A percentile compares a stretch with the other conserved stretches of the same genome.
These are phyloP conservation scores for Nepenthes mirabilis DNA, from an alignment of 148 eudicot species.

Conservation along the genomic window DNA sequence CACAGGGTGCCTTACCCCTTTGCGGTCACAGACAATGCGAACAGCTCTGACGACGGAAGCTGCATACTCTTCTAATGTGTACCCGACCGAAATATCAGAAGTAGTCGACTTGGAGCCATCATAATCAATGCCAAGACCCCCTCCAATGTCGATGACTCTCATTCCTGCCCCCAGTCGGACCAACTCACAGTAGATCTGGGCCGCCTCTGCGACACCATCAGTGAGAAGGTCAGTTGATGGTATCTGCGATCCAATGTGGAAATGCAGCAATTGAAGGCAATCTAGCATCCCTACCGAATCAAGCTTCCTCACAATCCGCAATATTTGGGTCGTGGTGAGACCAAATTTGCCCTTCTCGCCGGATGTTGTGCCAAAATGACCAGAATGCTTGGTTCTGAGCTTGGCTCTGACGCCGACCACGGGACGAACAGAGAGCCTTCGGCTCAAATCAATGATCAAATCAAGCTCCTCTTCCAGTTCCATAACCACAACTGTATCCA, in stretches of 20 bases:
- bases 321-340: conserved; percentile 50
- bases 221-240: conserved; percentile 52
- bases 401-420: conserved; percentile 80
- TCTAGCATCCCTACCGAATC: conserved; percentile 56
- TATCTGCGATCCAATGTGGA: conserved; percentile 96
- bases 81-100: conserved; percentile 74
- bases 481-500: conserved; percentile 75
- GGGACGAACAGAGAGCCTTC: conserved; percentile 44
- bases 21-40: conserved; percentile 41
- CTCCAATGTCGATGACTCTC: conserved; percentile 81
- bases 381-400: conserved; percentile 81
- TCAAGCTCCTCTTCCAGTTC: conserved; percentile 85
- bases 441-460: conserved; percentile 53
- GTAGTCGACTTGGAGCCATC: conserved; percentile 69
- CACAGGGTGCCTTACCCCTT: conserved; percentile 44
- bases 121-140: conserved; percentile 88
- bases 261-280: conserved; percentile 82
- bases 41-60: conserved; percentile 65
- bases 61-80: conserved; percentile 69
- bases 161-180: conserved; percentile 73
- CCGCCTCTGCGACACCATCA: conserved; percentile 77
- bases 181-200: conserved; percentile 71
- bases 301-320: conserved; percentile 64
- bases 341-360: conserved; percentile 98
- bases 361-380: conserved; percentile 89